Percentiles rank a stretch among this genome's conserved stretches.
phyloP scores from a whole-genome alignment of 2,329 filamentous ascomycete genomes.

The Alternaria ventricosa region DNA sequence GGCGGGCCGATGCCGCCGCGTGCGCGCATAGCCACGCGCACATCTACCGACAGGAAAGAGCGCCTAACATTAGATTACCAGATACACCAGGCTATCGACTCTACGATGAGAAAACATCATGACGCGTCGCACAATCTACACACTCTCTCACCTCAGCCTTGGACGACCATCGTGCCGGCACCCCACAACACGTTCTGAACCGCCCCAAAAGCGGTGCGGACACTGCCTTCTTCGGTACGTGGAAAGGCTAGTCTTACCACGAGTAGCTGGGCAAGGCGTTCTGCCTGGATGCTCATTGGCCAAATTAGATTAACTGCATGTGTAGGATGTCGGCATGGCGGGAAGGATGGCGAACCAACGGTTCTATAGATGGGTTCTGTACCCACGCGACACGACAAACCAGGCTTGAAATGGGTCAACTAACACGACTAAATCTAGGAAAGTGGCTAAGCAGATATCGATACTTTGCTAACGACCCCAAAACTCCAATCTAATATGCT shows the following conservation, averaged over 20 bases:
- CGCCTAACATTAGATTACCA: background rate
- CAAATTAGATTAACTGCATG: conserved; percentile 15
- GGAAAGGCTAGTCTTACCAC: conserved; percentile 4
- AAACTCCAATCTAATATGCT: background rate
- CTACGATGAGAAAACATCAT: background rate
- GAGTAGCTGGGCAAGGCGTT: conserved; percentile 14
- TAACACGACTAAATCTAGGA: background rate
- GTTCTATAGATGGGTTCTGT: background rate
- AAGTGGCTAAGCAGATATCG: background rate
- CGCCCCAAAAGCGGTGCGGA: conserved; percentile 11
- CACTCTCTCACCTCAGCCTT: background rate
- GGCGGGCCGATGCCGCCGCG: background rate
- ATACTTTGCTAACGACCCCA: background rate
- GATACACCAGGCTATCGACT: background rate
- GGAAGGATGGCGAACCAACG: conserved; percentile 7
- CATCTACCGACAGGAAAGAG: background rate
- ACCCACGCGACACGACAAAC: background rate
- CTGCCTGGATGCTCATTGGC: conserved; percentile 7
- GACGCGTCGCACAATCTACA: background rate
- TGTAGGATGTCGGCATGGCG: conserved; percentile 4
- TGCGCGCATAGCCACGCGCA: background rate
- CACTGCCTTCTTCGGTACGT: conserved; percentile 12
- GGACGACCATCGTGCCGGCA: background rate
- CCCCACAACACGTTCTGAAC: conserved; percentile 1
- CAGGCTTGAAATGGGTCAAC: background rate